Percentiles rank a stretch among this genome's conserved stretches.
Conservation (phyloP, 345 rosid genomes). For the Physaria fendleri region DNA sequence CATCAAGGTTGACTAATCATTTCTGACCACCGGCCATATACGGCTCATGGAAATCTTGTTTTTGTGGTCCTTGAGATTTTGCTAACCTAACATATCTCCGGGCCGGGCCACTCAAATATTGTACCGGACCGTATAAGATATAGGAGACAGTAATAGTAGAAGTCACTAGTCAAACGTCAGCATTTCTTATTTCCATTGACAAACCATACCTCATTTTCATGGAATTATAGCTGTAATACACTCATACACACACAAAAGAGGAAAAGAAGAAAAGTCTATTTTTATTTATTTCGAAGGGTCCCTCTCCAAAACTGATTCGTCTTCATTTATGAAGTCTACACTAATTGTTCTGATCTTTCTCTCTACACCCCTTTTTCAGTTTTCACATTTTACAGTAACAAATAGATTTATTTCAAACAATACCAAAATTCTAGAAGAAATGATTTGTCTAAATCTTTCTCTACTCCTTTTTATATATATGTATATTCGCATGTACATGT, state of each 20-base stretch:
- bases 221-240: conserved; percentile 29
- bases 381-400: conserved; percentile 19
- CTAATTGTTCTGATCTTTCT: background rate
- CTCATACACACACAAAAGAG: conserved; percentile 7
- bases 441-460: conserved; percentile 23
- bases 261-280: conserved; percentile 14
- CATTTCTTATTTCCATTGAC: conserved; percentile 15
- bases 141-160: conserved; percentile 14
- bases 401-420: background rate
- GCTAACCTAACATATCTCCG: conserved; percentile 27
- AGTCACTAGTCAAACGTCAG: conserved; percentile 28
- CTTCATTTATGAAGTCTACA: conserved; percentile 24
- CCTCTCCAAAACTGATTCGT: conserved; percentile 22
- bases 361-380: background rate
- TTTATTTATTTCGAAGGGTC: conserved; percentile 7
- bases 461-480: conserved; percentile 4
- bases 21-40: conserved; percentile 28
- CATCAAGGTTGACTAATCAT: conserved; percentile 25
- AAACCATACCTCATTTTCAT: conserved; percentile 15
- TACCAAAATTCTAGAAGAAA: conserved; percentile 16
- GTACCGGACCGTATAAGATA: conserved; percentile 29
- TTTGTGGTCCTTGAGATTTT: conserved; percentile 22
- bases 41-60: conserved; percentile 19
- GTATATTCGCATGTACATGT: background rate
- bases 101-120: conserved; percentile 24